phyloP scores from a whole-genome alignment of 148 eudicot genomes.

The Beta vulgaris region DNA sequence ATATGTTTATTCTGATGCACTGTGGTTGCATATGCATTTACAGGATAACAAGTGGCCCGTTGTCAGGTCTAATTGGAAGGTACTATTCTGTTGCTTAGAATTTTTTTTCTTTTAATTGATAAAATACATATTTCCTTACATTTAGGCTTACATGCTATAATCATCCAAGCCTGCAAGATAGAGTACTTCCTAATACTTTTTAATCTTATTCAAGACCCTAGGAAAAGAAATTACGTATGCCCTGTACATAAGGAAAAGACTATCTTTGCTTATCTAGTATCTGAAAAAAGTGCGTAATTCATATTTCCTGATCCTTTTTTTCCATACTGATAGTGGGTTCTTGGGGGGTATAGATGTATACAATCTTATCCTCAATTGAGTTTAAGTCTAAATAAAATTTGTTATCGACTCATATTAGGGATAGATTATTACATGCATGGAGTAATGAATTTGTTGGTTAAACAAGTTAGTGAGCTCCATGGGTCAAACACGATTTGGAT shows the following conservation, averaged over 20 bases:
- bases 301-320: background rate
- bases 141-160: slow-evolving; percentile 1
- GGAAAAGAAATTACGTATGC: background rate
- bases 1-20: slow-evolving; percentile 16
- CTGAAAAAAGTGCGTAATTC: too few species aligned
- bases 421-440: too few species aligned
- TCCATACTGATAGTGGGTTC: background rate
- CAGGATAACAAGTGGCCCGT: slow-evolving; percentile 96
- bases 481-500: too few species aligned
- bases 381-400: too few species aligned
- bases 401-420: too few species aligned
- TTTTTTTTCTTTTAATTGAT: background rate
- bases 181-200: background rate
- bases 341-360: background rate
- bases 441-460: too few species aligned
- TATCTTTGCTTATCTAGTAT: too few species aligned
- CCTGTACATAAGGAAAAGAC: too few species aligned
- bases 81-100: slow-evolving; percentile 24
- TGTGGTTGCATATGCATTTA: slow-evolving; percentile 19
- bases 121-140: background rate
- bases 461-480: too few species aligned
- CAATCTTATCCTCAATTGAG: too few species aligned
- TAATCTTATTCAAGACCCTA: background rate
- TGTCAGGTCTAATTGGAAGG: slow-evolving; percentile 98
- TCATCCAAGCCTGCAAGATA: background rate